Evolutionary conservation across 2,329 filamentous ascomycete species (phyloP).

Genomic region (Grosmannia serpens): DNA sequence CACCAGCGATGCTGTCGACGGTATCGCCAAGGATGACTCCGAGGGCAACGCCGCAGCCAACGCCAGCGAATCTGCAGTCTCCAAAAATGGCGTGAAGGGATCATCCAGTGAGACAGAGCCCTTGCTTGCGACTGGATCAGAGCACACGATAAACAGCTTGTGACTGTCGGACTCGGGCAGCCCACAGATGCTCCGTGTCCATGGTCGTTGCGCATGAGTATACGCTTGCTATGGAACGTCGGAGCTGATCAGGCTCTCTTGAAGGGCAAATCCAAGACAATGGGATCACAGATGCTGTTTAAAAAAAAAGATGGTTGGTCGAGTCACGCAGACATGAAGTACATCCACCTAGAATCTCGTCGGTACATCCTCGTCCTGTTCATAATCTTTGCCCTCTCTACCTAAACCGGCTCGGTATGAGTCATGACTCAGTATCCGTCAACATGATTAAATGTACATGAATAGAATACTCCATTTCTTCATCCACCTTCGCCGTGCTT

Average conservation of each 20-base stretch:
- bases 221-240: not conserved
- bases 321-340: not conserved
- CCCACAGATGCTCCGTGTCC: not conserved
- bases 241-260: not conserved
- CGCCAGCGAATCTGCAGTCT: not conserved
- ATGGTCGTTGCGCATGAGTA: not conserved
- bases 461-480: too few species aligned
- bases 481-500: too few species aligned
- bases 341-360: not conserved
- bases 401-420: not conserved
- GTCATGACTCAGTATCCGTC: not conserved
- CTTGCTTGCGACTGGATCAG: not conserved
- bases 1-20: not conserved
- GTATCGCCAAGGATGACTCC: not conserved
- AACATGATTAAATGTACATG: not conserved
- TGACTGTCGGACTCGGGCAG: not conserved
- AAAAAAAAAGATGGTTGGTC: not conserved
- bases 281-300: not conserved
- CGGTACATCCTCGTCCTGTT: not conserved
- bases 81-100: not conserved
- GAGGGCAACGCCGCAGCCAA: not conserved
- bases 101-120: not conserved
- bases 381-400: not conserved
- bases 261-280: not conserved
- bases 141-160: not conserved